Evolutionary conservation across 78 protist species (phyloP).

Genomic region (Dictyostelium brefeldianum): DNA sequence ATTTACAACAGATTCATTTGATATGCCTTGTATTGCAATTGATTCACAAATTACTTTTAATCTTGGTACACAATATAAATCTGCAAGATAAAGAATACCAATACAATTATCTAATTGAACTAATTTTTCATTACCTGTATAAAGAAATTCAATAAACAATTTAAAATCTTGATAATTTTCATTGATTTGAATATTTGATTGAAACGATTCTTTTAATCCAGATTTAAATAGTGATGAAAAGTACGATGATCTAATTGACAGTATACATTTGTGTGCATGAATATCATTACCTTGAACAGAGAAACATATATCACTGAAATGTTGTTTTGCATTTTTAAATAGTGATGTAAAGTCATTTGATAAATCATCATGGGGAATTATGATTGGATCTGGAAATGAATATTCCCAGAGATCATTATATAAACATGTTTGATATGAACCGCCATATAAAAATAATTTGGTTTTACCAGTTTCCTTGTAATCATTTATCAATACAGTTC

Average conservation of each 20-base stretch:
- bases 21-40: constrained; percentile 52
- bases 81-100: constrained; percentile 43
- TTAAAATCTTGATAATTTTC: constrained; percentile 39
- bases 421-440: constrained; percentile 53
- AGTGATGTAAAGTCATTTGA: constrained; percentile 27
- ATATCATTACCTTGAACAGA: constrained; percentile 14
- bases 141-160: constrained; percentile 19
- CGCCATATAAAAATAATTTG: constrained; percentile 44
- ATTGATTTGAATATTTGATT: constrained; percentile 34
- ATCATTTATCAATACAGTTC: not conserved
- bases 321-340: constrained; percentile 50
- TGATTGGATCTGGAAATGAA: constrained; percentile 40
- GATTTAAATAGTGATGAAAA: constrained; percentile 35
- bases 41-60: constrained; percentile 68
- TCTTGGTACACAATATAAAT: constrained; percentile 45
- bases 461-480: not conserved
- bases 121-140: constrained; percentile 31
- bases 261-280: constrained; percentile 44
- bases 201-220: constrained; percentile 52
- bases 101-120: constrained; percentile 56
- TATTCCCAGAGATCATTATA: constrained; percentile 73
- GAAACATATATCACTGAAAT: constrained; percentile 49
- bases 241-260: constrained; percentile 31
- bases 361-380: constrained; percentile 35
- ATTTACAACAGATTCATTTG: constrained; percentile 34